Conservation (phyloP, 768 basidiomycete species). For the Suillus plorans region DNA sequence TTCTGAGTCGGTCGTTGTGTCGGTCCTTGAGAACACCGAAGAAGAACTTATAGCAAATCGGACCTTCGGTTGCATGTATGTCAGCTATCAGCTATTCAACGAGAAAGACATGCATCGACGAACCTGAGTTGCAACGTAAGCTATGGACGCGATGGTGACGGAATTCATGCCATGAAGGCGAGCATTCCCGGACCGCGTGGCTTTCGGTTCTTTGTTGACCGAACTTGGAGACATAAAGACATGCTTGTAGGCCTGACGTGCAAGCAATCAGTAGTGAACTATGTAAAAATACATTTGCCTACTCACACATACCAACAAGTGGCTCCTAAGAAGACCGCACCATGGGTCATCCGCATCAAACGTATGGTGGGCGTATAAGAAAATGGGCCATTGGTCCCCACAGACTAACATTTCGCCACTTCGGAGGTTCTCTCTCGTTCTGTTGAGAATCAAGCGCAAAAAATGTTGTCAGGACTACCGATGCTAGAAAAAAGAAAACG, state of each 20-base stretch:
- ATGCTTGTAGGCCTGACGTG: slow-evolving; percentile 24
- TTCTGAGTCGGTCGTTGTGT: too few relatives aligned
- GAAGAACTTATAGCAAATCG: not conserved
- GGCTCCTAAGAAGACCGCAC: slow-evolving; percentile 20
- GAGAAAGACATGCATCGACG: not conserved
- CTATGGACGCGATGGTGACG: slow-evolving; percentile 16
- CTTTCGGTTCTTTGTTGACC: slow-evolving; percentile 22
- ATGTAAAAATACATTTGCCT: not conserved
- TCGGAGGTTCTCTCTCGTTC: slow-evolving; percentile 7
- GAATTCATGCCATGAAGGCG: slow-evolving; percentile 14
- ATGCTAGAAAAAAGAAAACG: not conserved
- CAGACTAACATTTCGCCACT: slow-evolving; percentile 14
- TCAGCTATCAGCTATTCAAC: too few relatives aligned
- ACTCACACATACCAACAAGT: slow-evolving; percentile 21
- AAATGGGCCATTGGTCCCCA: slow-evolving; percentile 22
- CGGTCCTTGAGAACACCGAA: too few relatives aligned
- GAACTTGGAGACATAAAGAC: slow-evolving; percentile 31
- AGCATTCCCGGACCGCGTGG: slow-evolving; percentile 10
- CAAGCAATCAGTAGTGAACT: slow-evolving; percentile 4
- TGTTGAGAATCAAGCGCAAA: not conserved
- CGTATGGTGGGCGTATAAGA: slow-evolving; percentile 18
- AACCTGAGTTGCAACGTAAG: slow-evolving; percentile 21
- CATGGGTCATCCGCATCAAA: slow-evolving; percentile 10
- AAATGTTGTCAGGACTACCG: not conserved
- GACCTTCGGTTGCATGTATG: not conserved